A percentile compares a stretch with the other conserved stretches of the same genome.
Conservation (phyloP, 805 yeast genomes). For the Priceomyces castillae region DNA sequence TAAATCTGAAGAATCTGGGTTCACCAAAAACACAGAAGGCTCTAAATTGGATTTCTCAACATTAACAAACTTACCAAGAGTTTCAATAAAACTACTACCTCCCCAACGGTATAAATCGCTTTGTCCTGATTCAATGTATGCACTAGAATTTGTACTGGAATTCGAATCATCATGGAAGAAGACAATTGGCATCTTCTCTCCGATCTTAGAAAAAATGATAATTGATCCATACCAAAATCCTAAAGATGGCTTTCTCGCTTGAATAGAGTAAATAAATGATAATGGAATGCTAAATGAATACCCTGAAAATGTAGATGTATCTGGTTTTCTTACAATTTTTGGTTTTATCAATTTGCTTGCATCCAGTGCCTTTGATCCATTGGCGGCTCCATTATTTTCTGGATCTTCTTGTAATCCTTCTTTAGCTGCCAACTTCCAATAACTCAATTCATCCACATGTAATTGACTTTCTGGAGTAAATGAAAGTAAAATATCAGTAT, state of each 20-base stretch:
- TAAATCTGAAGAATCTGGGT: constrained; percentile 69
- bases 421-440: constrained; percentile 49
- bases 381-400: background rate
- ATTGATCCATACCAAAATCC: constrained; percentile 95
- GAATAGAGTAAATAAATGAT: constrained; percentile 68
- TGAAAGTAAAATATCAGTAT: constrained; percentile 59
- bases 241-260: constrained; percentile 75
- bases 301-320: constrained; percentile 49
- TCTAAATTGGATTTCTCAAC: constrained; percentile 71
- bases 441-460: constrained; percentile 45
- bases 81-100: constrained; percentile 70
- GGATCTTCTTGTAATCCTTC: constrained; percentile 17
- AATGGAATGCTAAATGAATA: constrained; percentile 69
- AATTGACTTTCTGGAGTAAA: constrained; percentile 63
- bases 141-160: background rate
- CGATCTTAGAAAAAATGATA: constrained; percentile 64
- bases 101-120: constrained; percentile 63
- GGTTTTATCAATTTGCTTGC: background rate
- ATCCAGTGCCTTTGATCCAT: background rate
- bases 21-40: constrained; percentile 67
- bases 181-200: constrained; percentile 72
- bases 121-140: background rate
- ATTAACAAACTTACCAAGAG: constrained; percentile 53
- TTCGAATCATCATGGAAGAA: constrained; percentile 92
- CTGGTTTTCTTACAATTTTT: constrained; percentile 49